Evolutionary conservation across 2,329 filamentous ascomycete species (phyloP), one percentile per base, ranked within the genome.

Genomic region (Nigrospora osmanthi): DNA sequence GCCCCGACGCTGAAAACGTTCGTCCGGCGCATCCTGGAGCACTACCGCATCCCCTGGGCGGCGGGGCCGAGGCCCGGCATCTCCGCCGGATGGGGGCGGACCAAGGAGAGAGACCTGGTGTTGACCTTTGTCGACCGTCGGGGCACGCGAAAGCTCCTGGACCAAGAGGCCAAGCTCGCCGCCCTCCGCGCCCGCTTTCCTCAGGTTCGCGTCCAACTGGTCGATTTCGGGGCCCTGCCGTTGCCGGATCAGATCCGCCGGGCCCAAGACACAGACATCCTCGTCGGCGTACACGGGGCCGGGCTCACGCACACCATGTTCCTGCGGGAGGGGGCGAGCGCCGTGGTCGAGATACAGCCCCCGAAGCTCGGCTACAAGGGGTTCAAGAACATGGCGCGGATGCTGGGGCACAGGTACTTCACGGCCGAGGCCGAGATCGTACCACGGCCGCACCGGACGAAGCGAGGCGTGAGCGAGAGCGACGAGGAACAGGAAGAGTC

Each of bases 301-400:
- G 69, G 66, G 1, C 53, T 72, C 14, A 66, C 68, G 4, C 66
- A 71, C 47, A 52, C 52, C 1, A 60, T 72, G 50, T 73, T 70
- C 44, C 55, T 71, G 47, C 60, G 52, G 0, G 52, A 57, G 31
- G 52, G 54, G 4, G 54, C 55, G 1, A 51, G 52, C 2, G 61
- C 59, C n/a, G 51, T 72, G 6, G 63, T 72, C 7, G 69, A 73
- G 54, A 70, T 72, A 23, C 51, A 65, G 31, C 69, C 69, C 3
- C 46, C 50, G 3, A 56, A 54, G 11, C 46, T 68, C 15, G 49
- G 56, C 14, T 54, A 65, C 46, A 61, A 59, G 46, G 65, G 64
- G 1, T 72, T 70, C 48, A 58, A 64, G 16, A 71, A 71, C 51
- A 46, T 71, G 3, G 68, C 67, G 4, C 56, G 52, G 33, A 57